Conservation (phyloP, 2,329 filamentous ascomycete species). For the Hypoxylon rubiginosum region DNA sequence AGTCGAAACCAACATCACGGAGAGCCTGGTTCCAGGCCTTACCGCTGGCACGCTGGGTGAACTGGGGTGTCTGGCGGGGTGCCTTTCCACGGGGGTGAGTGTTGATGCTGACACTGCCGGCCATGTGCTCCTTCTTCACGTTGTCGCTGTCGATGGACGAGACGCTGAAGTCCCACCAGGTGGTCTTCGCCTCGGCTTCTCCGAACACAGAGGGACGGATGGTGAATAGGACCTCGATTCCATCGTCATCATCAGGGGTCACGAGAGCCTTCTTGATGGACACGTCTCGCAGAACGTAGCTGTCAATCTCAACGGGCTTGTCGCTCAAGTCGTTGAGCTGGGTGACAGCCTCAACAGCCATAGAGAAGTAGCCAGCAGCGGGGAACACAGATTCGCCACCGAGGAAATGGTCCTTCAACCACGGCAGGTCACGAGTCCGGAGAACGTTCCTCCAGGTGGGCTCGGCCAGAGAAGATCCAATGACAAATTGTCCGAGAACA, state of each 20-base stretch:
- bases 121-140: conserved; percentile 45
- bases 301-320: conserved; percentile 20
- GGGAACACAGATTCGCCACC: conserved; percentile 40
- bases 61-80: conserved; percentile 20
- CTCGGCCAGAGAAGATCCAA: conserved; percentile 25
- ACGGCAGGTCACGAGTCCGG: conserved; percentile 27
- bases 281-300: conserved; percentile 46
- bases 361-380: conserved; percentile 36
- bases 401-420: conserved; percentile 35
- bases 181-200: conserved; percentile 10
- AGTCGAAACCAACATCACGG: conserved; percentile 54
- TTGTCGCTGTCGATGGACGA: conserved; percentile 41
- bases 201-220: conserved; percentile 36
- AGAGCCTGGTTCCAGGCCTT: conserved; percentile 53
- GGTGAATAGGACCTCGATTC: conserved; percentile 48
- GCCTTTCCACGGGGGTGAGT: conserved; percentile 24
- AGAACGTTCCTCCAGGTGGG: conserved; percentile 46
- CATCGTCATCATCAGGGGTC: conserved; percentile 48
- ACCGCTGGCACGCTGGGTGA: conserved; percentile 44
- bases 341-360: conserved; percentile 42
- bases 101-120: conserved; percentile 45
- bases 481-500: conserved; percentile 31
- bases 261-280: conserved; percentile 49
- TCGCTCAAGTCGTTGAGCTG: conserved; percentile 31
- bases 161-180: conserved; percentile 50